Conservation (phyloP, 495 filamentous ascomycete species). For the Aspergillus avenaceus region DNA sequence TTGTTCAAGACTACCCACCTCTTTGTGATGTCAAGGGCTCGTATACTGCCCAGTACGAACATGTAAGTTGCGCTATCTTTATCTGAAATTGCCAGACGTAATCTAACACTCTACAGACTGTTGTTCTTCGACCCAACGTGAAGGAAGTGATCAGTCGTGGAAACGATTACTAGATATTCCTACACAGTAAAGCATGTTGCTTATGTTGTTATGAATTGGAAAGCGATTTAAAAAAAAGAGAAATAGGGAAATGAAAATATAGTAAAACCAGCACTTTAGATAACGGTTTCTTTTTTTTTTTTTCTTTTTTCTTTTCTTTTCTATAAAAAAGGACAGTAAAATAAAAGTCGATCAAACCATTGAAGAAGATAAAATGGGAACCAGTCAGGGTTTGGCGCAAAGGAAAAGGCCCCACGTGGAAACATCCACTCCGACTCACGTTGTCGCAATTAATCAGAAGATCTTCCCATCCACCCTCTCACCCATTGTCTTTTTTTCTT, state of each 20-base stretch:
- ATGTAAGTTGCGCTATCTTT: slow-evolving; percentile 55
- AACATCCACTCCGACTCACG: slow-evolving; percentile 19
- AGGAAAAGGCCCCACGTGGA: slow-evolving; percentile 41
- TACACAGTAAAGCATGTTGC: neutral
- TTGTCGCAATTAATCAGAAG: slow-evolving; percentile 11
- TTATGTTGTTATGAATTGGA: neutral
- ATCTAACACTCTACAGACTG: slow-evolving; percentile 56
- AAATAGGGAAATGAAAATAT: neutral
- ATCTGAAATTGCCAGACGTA: slow-evolving; percentile 11
- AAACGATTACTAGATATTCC: slow-evolving; percentile 71
- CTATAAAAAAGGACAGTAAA: neutral
- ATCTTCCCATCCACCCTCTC: slow-evolving; percentile 6
- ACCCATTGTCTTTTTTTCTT: slow-evolving; percentile 16
- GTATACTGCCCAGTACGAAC: slow-evolving; percentile 92
- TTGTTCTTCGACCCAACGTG: slow-evolving; percentile 77
- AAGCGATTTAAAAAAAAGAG: neutral
- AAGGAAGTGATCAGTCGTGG: slow-evolving; percentile 94
- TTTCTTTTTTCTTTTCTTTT: no score
- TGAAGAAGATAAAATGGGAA: no score
- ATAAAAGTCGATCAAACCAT: neutral
- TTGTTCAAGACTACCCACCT: slow-evolving; percentile 88
- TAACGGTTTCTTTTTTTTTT: no score
- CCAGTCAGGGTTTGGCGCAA: no score
- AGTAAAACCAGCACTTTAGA: no score
- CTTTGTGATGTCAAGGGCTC: slow-evolving; percentile 90